phyloP scores from a whole-genome alignment of 305 asterid species.

The Euphrasia arctica region DNA sequence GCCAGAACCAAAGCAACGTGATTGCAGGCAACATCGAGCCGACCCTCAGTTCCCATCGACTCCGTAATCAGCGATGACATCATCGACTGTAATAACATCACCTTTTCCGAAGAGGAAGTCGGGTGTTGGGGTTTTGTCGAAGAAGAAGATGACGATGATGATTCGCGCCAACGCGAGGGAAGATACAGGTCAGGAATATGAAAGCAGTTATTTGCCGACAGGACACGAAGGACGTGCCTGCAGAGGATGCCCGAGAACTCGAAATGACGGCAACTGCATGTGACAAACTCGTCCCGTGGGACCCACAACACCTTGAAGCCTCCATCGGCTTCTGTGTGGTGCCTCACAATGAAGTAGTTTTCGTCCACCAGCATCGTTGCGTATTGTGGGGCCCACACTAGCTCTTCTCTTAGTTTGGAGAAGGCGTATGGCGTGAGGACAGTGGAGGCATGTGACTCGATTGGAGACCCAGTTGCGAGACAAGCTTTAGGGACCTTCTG shows the following conservation, averaged over 20 bases:
- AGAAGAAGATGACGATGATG: neutral
- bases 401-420: conserved; percentile 60
- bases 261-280: conserved; percentile 56
- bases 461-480: conserved; percentile 61
- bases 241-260: conserved; percentile 71
- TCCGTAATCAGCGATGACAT: conserved; percentile 52
- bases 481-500: conserved; percentile 34
- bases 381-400: conserved; percentile 59
- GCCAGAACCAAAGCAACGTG: conserved; percentile 45
- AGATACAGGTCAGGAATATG: conserved; percentile 54
- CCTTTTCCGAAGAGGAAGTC: conserved; percentile 36
- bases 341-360: conserved; percentile 54
- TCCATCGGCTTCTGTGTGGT: conserved; percentile 49
- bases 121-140: conserved; percentile 24
- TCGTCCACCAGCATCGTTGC: conserved; percentile 52
- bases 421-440: conserved; percentile 64
- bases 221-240: conserved; percentile 59
- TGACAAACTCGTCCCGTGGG: conserved; percentile 55
- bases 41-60: conserved; percentile 56
- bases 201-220: conserved; percentile 58
- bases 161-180: conserved; percentile 56
- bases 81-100: conserved; percentile 53
- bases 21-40: conserved; percentile 58
- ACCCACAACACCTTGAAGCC: conserved; percentile 65
- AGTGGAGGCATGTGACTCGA: conserved; percentile 57